phyloP scores from a whole-genome alignment of 1,139 yeast genomes.

The Citeromyces siamensis region DNA sequence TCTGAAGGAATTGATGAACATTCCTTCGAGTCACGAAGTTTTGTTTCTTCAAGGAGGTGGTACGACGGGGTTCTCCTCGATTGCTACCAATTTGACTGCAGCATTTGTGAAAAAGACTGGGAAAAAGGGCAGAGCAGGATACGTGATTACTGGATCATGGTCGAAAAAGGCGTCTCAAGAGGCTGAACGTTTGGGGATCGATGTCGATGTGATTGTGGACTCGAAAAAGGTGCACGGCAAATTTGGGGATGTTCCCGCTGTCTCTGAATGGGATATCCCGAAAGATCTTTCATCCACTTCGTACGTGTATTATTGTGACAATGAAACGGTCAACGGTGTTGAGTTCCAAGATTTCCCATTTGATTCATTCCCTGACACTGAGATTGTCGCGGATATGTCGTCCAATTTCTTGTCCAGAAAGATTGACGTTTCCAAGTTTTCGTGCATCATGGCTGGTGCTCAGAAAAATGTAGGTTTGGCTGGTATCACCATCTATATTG shows the following conservation, averaged over 20 bases:
- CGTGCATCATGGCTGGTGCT: slow-evolving; percentile 91
- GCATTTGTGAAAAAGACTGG: slow-evolving; percentile 58
- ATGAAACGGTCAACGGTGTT: slow-evolving; percentile 92
- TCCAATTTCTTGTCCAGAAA: slow-evolving; percentile 79
- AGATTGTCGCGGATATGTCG: slow-evolving; percentile 88
- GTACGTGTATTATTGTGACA: slow-evolving; percentile 84
- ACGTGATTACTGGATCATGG: slow-evolving; percentile 90
- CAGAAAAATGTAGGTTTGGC: slow-evolving; percentile 97
- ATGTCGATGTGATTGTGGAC: slow-evolving; percentile 57
- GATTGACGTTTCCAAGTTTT: slow-evolving; percentile 74
- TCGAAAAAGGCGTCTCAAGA: slow-evolving; percentile 80
- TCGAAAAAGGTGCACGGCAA: slow-evolving; percentile 43
- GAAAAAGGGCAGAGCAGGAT: slow-evolving; percentile 69
- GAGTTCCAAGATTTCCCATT: slow-evolving; percentile 58
- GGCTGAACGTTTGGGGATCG: slow-evolving; percentile 73
- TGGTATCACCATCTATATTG: slow-evolving; percentile 83
- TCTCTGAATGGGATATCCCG: slow-evolving; percentile 46
- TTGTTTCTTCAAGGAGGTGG: slow-evolving; percentile 97
- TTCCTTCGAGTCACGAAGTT: slow-evolving; percentile 91
- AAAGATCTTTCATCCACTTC: slow-evolving; percentile 40
- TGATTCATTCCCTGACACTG: slow-evolving; percentile 55
- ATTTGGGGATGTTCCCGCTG: slow-evolving; percentile 58
- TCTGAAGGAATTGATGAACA: slow-evolving; percentile 44
- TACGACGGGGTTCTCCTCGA: slow-evolving; percentile 85
- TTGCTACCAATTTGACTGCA: slow-evolving; percentile 75